These are phyloP conservation scores for Dunaliella primolecta DNA, from an alignment of 139 green algal species.

Conservation along the genomic window DNA sequence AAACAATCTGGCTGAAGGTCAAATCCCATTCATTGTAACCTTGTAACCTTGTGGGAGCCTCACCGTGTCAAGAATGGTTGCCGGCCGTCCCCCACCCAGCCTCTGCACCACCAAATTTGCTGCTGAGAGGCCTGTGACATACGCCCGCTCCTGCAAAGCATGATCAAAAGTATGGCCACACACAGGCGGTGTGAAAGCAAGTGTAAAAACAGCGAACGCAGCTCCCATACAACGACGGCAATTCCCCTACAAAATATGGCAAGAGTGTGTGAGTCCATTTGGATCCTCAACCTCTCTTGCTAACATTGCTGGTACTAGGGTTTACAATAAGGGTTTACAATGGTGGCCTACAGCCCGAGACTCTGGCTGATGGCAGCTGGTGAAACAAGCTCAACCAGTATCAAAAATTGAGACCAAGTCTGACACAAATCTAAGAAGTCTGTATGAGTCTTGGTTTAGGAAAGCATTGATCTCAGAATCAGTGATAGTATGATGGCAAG, in stretches of 20 bases:
- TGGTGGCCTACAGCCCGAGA: too few relatives aligned
- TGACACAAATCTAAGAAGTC: too few relatives aligned
- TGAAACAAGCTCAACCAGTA: too few relatives aligned
- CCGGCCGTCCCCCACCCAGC: constrained; percentile 40
- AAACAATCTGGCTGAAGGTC: too few relatives aligned
- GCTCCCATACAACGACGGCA: neutral
- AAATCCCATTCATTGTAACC: too few relatives aligned
- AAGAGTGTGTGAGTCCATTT: neutral
- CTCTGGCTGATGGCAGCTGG: too few relatives aligned
- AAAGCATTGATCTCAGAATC: too few relatives aligned
- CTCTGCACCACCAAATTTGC: constrained; percentile 69
- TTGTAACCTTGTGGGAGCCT: too few relatives aligned
- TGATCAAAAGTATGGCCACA: neutral
- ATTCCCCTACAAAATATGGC: neutral
- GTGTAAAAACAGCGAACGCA: neutral
- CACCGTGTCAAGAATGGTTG: constrained; percentile 33
- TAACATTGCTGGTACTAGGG: neutral
- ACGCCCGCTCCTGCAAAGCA: constrained; percentile 71
- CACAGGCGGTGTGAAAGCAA: neutral
- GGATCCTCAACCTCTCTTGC: neutral
- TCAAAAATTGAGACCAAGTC: too few relatives aligned
- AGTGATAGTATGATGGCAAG: too few relatives aligned
- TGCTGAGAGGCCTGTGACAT: constrained; percentile 76
- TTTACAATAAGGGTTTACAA: too few relatives aligned
- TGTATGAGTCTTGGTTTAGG: too few relatives aligned